phyloP scores from a whole-genome alignment of 768 basidiomycete species.

The Psilocybe tampanensis region DNA sequence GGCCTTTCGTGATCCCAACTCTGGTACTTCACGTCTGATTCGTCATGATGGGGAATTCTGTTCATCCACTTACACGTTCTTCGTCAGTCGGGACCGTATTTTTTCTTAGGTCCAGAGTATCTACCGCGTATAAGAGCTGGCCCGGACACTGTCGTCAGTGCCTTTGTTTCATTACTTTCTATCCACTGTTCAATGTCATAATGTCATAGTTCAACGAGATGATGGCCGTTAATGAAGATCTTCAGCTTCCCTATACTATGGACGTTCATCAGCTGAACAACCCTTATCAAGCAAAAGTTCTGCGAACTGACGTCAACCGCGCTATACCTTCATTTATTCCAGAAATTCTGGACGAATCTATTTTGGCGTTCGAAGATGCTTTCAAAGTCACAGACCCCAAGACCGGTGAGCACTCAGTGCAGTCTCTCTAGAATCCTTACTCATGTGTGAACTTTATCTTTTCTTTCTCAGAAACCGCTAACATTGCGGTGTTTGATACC shows the following conservation, averaged over 20 bases:
- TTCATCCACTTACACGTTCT: neutral
- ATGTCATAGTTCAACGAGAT: constrained; percentile 35
- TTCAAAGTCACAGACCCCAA: constrained; percentile 21
- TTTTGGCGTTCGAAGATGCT: constrained; percentile 30
- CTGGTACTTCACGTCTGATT: constrained; percentile 22
- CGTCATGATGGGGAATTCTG: neutral
- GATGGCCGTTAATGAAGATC: constrained; percentile 34
- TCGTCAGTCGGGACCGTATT: constrained; percentile 33
- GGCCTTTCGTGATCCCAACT: constrained; percentile 38
- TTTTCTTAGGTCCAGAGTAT: constrained; percentile 34
- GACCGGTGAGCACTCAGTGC: neutral
- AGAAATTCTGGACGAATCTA: constrained; percentile 37
- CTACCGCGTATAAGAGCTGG: constrained; percentile 31
- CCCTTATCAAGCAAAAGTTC: constrained; percentile 36
- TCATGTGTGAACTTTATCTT: neutral
- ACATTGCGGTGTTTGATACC: constrained; percentile 33
- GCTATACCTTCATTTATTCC: constrained; percentile 37
- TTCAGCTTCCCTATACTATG: constrained; percentile 40
- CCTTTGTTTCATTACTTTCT: neutral
- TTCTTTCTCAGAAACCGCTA: constrained; percentile 20
- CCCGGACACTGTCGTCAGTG: constrained; percentile 34
- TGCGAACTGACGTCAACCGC: constrained; percentile 39
- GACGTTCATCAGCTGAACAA: constrained; percentile 33
- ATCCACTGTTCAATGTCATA: neutral
- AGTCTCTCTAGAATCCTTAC: neutral